Percentiles rank a stretch among this genome's conserved stretches.
These are phyloP conservation scores for Gaeumannomyces sp. DNA, from an alignment of 2,329 filamentous ascomycete species.

Conservation along the genomic window DNA sequence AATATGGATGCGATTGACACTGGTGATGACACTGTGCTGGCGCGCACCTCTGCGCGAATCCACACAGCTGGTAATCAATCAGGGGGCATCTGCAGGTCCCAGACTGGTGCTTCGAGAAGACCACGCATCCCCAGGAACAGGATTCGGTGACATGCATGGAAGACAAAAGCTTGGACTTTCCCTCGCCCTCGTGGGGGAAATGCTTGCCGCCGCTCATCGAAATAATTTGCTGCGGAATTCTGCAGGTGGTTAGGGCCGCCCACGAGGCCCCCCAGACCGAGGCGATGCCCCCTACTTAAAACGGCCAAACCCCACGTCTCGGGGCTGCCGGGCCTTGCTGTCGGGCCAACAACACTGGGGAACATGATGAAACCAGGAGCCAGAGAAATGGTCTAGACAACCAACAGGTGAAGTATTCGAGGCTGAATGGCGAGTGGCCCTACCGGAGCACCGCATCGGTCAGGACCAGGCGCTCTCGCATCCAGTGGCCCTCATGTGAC, in stretches of 20 bases:
- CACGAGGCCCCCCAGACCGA: neutral
- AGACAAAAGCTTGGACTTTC: neutral
- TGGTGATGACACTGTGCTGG: no score
- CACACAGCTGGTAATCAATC: neutral
- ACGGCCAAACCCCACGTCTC: neutral
- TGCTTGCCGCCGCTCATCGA: neutral
- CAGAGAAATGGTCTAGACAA: neutral
- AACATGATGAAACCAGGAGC: neutral
- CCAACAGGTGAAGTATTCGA: neutral
- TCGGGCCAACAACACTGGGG: neutral
- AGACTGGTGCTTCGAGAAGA: no score
- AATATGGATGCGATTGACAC: no score
- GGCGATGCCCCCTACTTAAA: neutral
- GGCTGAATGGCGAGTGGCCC: neutral
- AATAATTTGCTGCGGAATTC: no score
- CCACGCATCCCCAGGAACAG: no score
- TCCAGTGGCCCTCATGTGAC: neutral
- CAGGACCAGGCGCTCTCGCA: neutral
- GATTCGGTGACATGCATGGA: neutral
- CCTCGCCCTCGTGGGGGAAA: neutral
- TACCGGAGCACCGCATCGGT: neutral
- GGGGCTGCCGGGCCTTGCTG: no score
- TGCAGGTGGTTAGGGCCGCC: no score
- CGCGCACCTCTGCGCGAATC: neutral
- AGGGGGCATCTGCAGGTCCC: neutral